Evolutionary conservation across 2,329 filamentous ascomycete species (phyloP).

Genomic region (Orbilia brochopaga): DNA sequence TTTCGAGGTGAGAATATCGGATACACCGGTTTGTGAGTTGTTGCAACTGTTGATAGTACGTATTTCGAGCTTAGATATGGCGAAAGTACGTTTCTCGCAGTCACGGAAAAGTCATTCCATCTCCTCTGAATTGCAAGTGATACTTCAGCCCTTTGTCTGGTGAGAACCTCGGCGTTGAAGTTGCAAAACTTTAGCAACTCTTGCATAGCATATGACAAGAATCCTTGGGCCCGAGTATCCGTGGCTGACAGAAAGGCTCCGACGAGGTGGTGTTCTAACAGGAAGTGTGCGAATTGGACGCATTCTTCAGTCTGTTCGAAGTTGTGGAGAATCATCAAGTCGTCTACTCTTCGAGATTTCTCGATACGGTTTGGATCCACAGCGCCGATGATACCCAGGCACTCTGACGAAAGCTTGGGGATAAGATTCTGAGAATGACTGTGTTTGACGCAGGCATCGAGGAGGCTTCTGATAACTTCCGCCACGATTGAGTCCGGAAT

Average conservation of each 20-base stretch:
- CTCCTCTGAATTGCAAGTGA: conserved; percentile 62
- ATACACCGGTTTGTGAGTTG: conserved; percentile 67
- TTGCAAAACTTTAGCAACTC: conserved; percentile 80
- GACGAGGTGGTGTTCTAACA: conserved; percentile 85
- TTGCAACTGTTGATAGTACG: conserved; percentile 68
- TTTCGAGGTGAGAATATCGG: conserved; percentile 75
- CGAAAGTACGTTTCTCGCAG: conserved; percentile 78
- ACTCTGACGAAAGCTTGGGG: conserved; percentile 75
- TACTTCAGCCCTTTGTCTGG: conserved; percentile 62
- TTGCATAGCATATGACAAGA: conserved; percentile 93
- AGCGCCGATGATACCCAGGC: conserved; percentile 86
- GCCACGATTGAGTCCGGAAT: conserved; percentile 78
- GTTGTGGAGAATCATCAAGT: conserved; percentile 86
- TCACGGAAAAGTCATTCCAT: conserved; percentile 79
- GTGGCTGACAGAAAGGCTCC: conserved; percentile 89
- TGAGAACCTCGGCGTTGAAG: conserved; percentile 67
- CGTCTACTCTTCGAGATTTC: conserved; percentile 74
- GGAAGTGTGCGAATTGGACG: conserved; percentile 81
- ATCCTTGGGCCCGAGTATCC: conserved; percentile 85
- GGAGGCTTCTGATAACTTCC: conserved; percentile 73
- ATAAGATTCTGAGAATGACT: conserved; percentile 64
- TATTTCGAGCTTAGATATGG: conserved; percentile 89
- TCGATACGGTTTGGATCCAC: conserved; percentile 91
- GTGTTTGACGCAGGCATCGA: conserved; percentile 85
- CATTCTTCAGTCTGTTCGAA: conserved; percentile 79